Base-by-base conservation (phyloP, 805 yeast genomes). In the Lipomyces kockii region DNA sequence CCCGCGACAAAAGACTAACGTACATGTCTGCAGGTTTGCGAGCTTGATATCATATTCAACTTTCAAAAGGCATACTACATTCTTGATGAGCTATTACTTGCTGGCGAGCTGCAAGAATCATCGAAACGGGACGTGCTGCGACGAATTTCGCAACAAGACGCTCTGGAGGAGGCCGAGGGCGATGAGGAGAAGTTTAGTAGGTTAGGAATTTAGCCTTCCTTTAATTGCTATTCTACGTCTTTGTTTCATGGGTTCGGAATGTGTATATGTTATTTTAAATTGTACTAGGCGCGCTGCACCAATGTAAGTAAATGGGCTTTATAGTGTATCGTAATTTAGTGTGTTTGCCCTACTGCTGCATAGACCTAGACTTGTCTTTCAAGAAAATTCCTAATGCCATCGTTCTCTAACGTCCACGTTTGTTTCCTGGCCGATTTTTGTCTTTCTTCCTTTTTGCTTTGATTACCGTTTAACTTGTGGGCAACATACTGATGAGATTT, bases 41-140 rank as follows among this genome's bases (percentile, higher is more conserved):
- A 95, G 78, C 82, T 95, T 74, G 99, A 95, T 80, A 95, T 95
- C 70, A 95, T 95, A 60, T 95, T 95, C 84, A 95, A 96, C 75
- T 95, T 95, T 80, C 91, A 90, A 73, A 90, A 91, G 76, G 98
- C 98, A 0, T 95, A 95, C 78, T 90, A 91, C 78, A 89, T 95
- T 12, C 81, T 95, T 71, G 97, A 95, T 78, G 99, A 95, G 77
- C 82, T 95, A 72, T 79, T 95, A 60, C 84, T 94, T 69, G 97
- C 93, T 72, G 99, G 99, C 0, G 88, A 89, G 60, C 78, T 95
- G 25, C 90, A 90, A 71, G 99, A 95, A 76, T 85, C 91, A 56
- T 89, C 94, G 14, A 87, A 88, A 72, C 85, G 87, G 64, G 97
- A 91, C 74, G 92, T 92, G 1, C 79, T 94, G 70, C 84, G 88